A percentile compares a stretch with the other conserved stretches of the same genome.
Conservation (phyloP, 2,329 filamentous ascomycete genomes). For the Penicillium fuscoglaucum region DNA sequence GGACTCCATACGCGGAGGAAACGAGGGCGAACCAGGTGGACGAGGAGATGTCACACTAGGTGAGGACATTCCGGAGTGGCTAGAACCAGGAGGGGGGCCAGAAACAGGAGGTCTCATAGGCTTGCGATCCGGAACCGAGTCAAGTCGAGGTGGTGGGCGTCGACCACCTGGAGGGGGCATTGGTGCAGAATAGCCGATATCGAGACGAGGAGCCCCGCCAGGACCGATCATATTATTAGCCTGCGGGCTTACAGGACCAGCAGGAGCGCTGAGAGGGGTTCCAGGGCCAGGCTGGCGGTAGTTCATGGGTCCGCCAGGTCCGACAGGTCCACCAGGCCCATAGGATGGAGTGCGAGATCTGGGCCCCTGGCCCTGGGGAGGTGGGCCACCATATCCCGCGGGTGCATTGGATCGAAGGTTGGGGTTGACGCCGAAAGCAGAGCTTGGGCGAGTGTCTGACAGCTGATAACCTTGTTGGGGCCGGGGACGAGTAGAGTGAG, state of each 20-base stretch:
- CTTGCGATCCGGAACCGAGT: slow-evolving; percentile 32
- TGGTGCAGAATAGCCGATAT: slow-evolving; percentile 52
- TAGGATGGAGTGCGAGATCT: slow-evolving; percentile 33
- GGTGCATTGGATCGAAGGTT: slow-evolving; percentile 46
- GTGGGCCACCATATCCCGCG: slow-evolving; percentile 31
- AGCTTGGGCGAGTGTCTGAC: slow-evolving; percentile 45
- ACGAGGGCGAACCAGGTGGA: slow-evolving; percentile 31
- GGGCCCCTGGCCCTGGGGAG: slow-evolving; percentile 14
- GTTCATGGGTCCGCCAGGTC: slow-evolving; percentile 32
- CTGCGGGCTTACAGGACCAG: slow-evolving; percentile 34
- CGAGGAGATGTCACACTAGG: slow-evolving; percentile 27
- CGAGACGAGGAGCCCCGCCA: slow-evolving; percentile 40
- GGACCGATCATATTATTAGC: slow-evolving; percentile 27
- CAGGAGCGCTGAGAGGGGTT: slow-evolving; percentile 30
- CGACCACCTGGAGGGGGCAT: slow-evolving; percentile 40
- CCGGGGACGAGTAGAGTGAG: slow-evolving; percentile 36
- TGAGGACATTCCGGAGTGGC: slow-evolving; percentile 24
- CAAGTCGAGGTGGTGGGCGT: slow-evolving; percentile 34
- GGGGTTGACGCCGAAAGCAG: slow-evolving; percentile 51
- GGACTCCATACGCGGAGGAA: slow-evolving; percentile 37
- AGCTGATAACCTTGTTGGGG: slow-evolving; percentile 37
- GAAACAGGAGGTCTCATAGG: slow-evolving; percentile 35
- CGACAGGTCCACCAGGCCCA: slow-evolving; percentile 22
- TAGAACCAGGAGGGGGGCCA: slow-evolving; percentile 30
- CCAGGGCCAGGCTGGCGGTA: slow-evolving; percentile 38